Conservation (phyloP, 768 basidiomycete genomes). For the Auriscalpium microsporum region DNA sequence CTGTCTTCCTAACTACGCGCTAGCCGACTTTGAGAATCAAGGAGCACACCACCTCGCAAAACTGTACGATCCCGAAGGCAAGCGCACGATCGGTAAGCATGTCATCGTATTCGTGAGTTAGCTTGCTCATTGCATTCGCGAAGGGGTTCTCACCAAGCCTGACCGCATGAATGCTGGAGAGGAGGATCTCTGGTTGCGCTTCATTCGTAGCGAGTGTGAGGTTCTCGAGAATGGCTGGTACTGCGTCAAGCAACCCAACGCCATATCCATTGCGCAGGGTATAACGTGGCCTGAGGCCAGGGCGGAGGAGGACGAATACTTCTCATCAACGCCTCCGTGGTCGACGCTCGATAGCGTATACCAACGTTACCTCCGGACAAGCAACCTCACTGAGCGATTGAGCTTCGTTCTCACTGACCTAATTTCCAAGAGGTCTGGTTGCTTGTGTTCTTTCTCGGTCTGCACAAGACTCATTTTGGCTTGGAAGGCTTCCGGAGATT, state of each 20-base stretch:
- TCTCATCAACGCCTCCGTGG: neutral
- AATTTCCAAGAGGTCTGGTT: neutral
- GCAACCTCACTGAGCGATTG: neutral
- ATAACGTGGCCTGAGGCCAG: neutral
- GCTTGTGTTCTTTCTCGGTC: neutral
- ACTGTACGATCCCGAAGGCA: slow-evolving; percentile 49
- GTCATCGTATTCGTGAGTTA: neutral
- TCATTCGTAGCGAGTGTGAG: neutral
- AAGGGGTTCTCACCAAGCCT: slow-evolving; percentile 9
- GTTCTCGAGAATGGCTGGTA: neutral
- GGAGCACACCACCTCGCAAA: slow-evolving; percentile 60
- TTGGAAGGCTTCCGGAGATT: slow-evolving; percentile 46
- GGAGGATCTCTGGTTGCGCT: slow-evolving; percentile 4
- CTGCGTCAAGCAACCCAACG: neutral
- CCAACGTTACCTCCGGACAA: neutral
- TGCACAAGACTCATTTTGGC: neutral
- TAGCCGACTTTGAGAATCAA: slow-evolving; percentile 78
- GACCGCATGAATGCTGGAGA: slow-evolving; percentile 9
- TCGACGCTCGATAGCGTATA: neutral
- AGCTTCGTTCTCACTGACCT: neutral
- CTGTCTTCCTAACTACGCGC: neutral
- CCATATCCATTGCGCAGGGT: neutral
- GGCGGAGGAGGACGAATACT: neutral
- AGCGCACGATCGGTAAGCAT: slow-evolving; percentile 55
- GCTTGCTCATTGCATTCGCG: neutral